These are phyloP conservation scores for Aegilops sharonensis DNA, from an alignment of 176 grass and related monocot species.

Conservation along the genomic window DNA sequence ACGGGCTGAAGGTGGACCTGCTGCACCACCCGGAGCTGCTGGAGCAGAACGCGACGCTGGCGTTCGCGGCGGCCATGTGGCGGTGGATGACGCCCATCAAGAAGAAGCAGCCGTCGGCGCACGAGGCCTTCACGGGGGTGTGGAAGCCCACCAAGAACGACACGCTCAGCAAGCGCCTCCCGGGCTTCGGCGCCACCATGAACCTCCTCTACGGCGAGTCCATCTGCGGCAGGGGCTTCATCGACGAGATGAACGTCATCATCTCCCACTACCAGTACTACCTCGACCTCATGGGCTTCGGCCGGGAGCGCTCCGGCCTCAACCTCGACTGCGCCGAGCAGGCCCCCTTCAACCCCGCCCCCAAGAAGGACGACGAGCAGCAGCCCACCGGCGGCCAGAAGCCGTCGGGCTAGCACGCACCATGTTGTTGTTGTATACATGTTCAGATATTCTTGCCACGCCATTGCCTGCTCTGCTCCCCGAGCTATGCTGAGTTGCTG, in stretches of 20 bases:
- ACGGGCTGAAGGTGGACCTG: conserved; percentile 59
- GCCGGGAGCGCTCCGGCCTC: conserved; percentile 58
- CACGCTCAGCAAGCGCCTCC: conserved; percentile 55
- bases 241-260: conserved; percentile 69
- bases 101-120: conserved; percentile 85
- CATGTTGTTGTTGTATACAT: not conserved
- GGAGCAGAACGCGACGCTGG: conserved; percentile 83
- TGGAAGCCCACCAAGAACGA: conserved; percentile 97
- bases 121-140: conserved; percentile 68
- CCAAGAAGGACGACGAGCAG: conserved; percentile 23
- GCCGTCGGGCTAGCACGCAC: conserved; percentile 21
- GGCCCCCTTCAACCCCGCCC: conserved; percentile 60
- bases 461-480: not conserved
- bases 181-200: conserved; percentile 90
- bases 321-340: conserved; percentile 79
- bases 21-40: conserved; percentile 88
- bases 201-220: conserved; percentile 76
- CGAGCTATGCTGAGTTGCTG: not conserved
- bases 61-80: conserved; percentile 88
- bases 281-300: conserved; percentile 83
- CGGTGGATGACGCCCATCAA: conserved; percentile 96
- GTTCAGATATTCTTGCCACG: conserved; percentile 3
- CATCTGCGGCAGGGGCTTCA: conserved; percentile 69
- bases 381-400: conserved; percentile 17
- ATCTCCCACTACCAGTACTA: conserved; percentile 95